Percentiles rank a stretch among this genome's conserved stretches.
Conservation (phyloP, 306 rosid genomes). For the Canavalia gladiata region DNA sequence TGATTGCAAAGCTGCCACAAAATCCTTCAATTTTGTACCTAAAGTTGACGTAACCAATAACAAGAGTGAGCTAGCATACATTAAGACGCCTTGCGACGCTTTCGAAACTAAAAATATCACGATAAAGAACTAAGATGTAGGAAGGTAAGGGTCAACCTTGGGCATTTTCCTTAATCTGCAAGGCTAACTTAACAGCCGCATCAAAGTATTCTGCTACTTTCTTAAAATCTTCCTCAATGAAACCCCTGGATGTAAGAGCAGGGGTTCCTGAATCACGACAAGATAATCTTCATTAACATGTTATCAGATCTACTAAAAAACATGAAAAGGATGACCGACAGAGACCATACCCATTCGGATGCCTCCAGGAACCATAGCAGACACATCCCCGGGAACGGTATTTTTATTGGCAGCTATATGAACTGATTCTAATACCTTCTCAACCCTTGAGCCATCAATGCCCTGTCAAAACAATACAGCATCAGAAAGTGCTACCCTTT, state of each 20-base stretch:
- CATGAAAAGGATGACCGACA: constrained; percentile 30
- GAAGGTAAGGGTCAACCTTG: constrained; percentile 60
- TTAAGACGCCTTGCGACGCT: constrained; percentile 5
- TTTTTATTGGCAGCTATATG: constrained; percentile 97
- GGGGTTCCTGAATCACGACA: constrained; percentile 75
- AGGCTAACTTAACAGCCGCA: constrained; percentile 84
- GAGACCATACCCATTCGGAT: constrained; percentile 84
- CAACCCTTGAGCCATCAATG: constrained; percentile 96
- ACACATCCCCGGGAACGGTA: constrained; percentile 97
- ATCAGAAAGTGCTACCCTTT: constrained; percentile 17
- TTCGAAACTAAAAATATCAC: constrained; percentile 12
- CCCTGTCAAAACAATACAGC: constrained; percentile 61
- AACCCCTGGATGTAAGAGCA: constrained; percentile 96
- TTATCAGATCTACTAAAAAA: constrained; percentile 29
- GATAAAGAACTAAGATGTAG: not conserved
- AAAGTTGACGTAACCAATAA: constrained; percentile 42
- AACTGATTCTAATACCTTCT: constrained; percentile 87
- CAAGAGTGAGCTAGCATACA: constrained; percentile 26
- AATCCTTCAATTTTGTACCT: constrained; percentile 94
- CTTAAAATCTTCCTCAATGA: constrained; percentile 78
- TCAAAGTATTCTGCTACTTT: constrained; percentile 92
- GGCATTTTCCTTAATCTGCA: constrained; percentile 77
- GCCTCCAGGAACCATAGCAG: constrained; percentile 99
- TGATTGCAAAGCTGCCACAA: constrained; percentile 76
- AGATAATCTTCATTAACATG: constrained; percentile 31